Percentiles rank a stretch among this genome's conserved stretches.
phyloP scores from a whole-genome alignment of 441 rosid genomes.

The Pelargonium cotyledonis region DNA sequence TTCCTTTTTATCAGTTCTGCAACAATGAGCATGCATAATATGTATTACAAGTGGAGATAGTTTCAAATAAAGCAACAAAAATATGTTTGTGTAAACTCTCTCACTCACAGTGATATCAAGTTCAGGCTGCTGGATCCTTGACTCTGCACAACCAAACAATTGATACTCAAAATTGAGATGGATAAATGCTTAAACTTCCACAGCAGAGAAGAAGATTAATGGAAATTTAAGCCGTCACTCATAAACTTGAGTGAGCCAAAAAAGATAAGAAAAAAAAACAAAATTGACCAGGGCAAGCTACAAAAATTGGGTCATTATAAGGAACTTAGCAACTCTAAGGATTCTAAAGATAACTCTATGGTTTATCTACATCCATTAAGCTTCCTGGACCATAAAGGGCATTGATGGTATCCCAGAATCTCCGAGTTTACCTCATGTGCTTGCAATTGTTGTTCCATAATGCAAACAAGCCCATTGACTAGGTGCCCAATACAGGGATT shows the following conservation, averaged over 20 bases:
- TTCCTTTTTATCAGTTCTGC: constrained; percentile 14
- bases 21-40: not conserved
- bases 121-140: constrained; percentile 20
- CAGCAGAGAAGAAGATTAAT: constrained; percentile 13
- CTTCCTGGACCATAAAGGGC: not conserved
- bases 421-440: not conserved
- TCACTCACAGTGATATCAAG: constrained; percentile 33
- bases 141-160: constrained; percentile 22
- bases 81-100: constrained; percentile 3
- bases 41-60: not conserved
- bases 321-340: not conserved
- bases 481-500: not conserved
- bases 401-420: not conserved
- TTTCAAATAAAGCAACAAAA: constrained; percentile 4
- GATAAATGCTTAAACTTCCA: not conserved
- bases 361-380: too few species aligned
- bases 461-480: not conserved
- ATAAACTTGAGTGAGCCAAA: not conserved
- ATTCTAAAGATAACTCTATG: not conserved
- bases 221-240: constrained; percentile 1
- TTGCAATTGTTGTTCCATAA: not conserved
- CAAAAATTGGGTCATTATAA: too few species aligned
- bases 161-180: constrained; percentile 2
- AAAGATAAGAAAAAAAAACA: too few species aligned
- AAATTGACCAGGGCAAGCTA: too few species aligned